Conservation (phyloP, 192 early-diverging fungal genomes). For the Coemansia sp. region DNA sequence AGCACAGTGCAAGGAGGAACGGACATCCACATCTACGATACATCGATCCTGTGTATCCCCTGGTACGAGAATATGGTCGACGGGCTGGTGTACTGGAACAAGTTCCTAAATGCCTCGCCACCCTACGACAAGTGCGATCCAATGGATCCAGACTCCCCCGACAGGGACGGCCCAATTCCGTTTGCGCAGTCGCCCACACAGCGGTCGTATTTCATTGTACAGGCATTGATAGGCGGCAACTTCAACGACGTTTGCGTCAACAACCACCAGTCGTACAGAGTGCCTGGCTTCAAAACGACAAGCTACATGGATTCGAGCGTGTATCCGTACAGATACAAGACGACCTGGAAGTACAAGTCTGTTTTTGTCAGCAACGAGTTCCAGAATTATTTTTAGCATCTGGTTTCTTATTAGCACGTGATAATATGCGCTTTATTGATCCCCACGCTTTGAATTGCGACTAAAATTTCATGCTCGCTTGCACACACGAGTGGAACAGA, state of each 20-base stretch:
- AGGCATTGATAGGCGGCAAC: background rate
- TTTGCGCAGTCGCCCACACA: background rate
- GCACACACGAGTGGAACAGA: no score
- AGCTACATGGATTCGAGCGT: background rate
- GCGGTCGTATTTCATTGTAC: background rate
- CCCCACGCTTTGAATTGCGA: no score
- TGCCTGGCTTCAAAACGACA: background rate
- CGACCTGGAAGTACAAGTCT: background rate
- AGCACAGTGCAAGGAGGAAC: background rate
- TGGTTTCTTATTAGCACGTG: background rate
- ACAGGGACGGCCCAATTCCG: background rate
- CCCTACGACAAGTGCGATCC: constrained; percentile 4
- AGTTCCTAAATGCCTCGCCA: background rate
- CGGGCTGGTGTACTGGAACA: background rate
- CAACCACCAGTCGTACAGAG: constrained; percentile 2
- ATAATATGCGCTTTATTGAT: background rate
- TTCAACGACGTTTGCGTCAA: background rate
- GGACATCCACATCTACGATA: constrained; percentile 1
- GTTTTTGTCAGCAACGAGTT: background rate
- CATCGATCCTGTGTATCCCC: background rate
- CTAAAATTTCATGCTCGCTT: no score
- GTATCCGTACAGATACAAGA: background rate
- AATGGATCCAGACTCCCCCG: background rate
- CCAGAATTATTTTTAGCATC: constrained; percentile 2
- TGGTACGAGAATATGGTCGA: constrained; percentile 5